These are phyloP conservation scores for Grosmannia clavigera DNA, from an alignment of 2,329 filamentous ascomycete genomes.

Conservation along the genomic window DNA sequence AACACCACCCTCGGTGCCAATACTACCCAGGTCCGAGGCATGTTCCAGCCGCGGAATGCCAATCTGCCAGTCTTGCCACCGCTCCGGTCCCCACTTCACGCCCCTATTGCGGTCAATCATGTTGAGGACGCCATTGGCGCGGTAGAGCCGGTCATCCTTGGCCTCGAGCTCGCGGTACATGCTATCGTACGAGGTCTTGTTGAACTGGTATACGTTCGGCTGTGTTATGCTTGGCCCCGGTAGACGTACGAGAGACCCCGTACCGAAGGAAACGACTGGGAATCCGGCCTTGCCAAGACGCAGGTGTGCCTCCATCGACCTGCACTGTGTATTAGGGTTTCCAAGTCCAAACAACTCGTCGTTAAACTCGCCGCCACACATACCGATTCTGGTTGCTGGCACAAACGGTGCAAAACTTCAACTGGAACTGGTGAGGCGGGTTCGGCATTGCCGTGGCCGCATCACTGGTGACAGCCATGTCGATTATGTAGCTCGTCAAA, in stretches of 20 bases:
- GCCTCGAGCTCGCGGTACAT: conserved; percentile 85
- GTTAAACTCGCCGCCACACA: conserved; percentile 11
- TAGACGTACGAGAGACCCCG: conserved; percentile 83
- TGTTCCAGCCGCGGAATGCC: conserved; percentile 74
- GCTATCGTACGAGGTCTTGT: conserved; percentile 85
- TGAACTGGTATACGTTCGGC: conserved; percentile 97
- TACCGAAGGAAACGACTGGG: conserved; percentile 97
- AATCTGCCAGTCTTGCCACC: conserved; percentile 95
- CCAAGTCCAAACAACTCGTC: not conserved
- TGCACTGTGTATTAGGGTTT: conserved; percentile 18
- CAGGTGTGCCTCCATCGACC: conserved; percentile 98
- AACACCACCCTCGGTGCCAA: conserved; percentile 75
- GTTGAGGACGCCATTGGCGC: conserved; percentile 82
- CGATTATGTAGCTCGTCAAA: not conserved
- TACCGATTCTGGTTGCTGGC: conserved; percentile 96
- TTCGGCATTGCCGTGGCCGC: not conserved
- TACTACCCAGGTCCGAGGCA: conserved; percentile 59
- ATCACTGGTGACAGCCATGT: conserved; percentile 4
- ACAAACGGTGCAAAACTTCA: conserved; percentile 98
- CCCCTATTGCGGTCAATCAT: conserved; percentile 89
- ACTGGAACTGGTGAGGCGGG: conserved; percentile 47
- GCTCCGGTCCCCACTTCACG: conserved; percentile 90
- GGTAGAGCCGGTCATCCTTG: conserved; percentile 81
- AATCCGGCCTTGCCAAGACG: conserved; percentile 76
- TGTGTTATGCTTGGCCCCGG: conserved; percentile 84